These are phyloP conservation scores for Dendrothele bispora DNA, from an alignment of 768 basidiomycete species.

Conservation along the genomic window DNA sequence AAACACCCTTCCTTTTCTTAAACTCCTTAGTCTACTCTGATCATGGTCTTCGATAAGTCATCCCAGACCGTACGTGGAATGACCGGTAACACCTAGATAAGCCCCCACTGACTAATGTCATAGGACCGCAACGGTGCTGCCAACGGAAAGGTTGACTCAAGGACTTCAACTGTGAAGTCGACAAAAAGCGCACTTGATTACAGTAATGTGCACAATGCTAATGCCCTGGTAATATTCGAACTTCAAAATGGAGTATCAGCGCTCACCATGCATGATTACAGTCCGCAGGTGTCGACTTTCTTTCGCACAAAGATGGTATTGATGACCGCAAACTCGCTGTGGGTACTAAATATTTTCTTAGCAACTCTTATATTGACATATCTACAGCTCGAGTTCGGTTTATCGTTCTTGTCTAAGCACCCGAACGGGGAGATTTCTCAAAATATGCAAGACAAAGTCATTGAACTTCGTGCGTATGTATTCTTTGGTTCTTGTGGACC, in stretches of 20 bases:
- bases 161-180: too few species aligned
- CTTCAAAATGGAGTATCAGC: neutral
- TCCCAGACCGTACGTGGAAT: too few species aligned
- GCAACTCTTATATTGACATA: neutral
- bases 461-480: constrained; percentile 54
- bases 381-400: constrained; percentile 66
- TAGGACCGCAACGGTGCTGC: too few species aligned
- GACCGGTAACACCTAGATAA: too few species aligned
- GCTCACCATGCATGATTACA: constrained; percentile 20
- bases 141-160: too few species aligned
- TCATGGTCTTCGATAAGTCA: too few species aligned
- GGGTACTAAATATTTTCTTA: constrained; percentile 20
- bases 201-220: too few species aligned
- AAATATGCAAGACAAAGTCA: constrained; percentile 42
- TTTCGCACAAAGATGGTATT: constrained; percentile 58
- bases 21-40: too few species aligned
- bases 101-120: too few species aligned
- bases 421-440: constrained; percentile 43
- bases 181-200: too few species aligned
- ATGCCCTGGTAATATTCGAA: constrained; percentile 38
- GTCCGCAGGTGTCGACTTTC: constrained; percentile 60
- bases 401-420: constrained; percentile 61
- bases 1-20: too few species aligned
- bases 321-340: constrained; percentile 82
- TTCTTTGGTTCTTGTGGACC: neutral